Base-by-base conservation (phyloP, 2,329 filamentous ascomycete genomes). In the Hypoxylon sp. region DNA sequence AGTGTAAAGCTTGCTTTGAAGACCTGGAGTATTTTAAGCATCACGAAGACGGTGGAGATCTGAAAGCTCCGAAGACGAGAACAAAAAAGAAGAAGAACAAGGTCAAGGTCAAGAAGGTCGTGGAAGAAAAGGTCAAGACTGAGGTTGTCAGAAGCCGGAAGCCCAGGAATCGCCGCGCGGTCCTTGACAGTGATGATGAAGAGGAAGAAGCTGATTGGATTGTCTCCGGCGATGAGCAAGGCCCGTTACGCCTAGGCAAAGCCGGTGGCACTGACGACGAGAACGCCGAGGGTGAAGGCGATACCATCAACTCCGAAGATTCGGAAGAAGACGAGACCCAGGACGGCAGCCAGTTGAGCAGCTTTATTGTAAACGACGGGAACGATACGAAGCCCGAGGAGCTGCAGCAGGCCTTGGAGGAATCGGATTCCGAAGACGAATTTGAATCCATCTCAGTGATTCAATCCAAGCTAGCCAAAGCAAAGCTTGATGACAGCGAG, bases 181-280 rank as follows among this genome's bases (percentile, higher is more conserved):
- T 82, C 62, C 70, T 77, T 16, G 84, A 86, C 64, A 85, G 83
- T 53, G 84, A 87, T 52, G 84, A 88, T 20, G 86, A 87, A 53
- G 89, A 91, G 22, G 88, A 85, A 4, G 88, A 92, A 61, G 92
- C 87, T 11, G 91, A 92, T 71, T 97, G 93, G 93, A 82, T 97
- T 42, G 91, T 94, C 2, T 85, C 88, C 0, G 89, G 91, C 61
- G 83, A 86, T 8, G 83, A 96, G 73, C 88, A 85, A 45, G 83
- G 84, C 0, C 75, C 83, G 0, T 74, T 89, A 3, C 81, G 82
- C n/a, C 82, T 94, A 14, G 92, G 91, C 49, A 91, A 89, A 75
- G 91, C 92, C 45, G 93, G 93, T n/a, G 93, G 92, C 3, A 87
- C 88, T n/a, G 91, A 93, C 54, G 93, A 97, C 67, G 93, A 97